Percentiles rank a stretch among this genome's conserved stretches.
These are phyloP conservation scores for Tulasnella sp. DNA, from an alignment of 768 basidiomycete genomes.

Conservation along the genomic window DNA sequence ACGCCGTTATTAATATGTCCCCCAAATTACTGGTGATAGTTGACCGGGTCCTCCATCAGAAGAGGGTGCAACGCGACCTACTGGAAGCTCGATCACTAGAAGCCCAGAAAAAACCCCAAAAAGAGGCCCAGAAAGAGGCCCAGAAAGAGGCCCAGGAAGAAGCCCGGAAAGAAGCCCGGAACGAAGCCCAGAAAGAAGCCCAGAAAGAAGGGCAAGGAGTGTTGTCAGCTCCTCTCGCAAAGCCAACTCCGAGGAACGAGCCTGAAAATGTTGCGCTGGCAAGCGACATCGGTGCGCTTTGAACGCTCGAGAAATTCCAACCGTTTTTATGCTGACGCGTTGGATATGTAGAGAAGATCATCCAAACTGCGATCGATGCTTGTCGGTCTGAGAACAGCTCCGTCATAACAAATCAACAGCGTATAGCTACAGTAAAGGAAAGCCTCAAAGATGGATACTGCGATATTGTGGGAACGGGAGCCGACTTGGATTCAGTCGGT, in stretches of 20 bases:
- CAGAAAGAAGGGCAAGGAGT: conserved; percentile 8
- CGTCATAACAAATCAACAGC: conserved; percentile 63
- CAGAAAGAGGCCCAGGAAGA: too few species aligned
- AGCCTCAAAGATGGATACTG: conserved; percentile 82
- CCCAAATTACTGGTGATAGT: conserved; percentile 52
- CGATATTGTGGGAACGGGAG: conserved; percentile 67
- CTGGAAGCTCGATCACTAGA: conserved; percentile 49
- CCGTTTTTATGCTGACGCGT: conserved; percentile 30
- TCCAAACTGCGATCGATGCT: conserved; percentile 58
- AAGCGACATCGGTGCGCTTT: conserved; percentile 49
- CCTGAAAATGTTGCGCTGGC: conserved; percentile 47
- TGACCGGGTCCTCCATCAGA: conserved; percentile 86
- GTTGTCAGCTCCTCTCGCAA: conserved; percentile 16
- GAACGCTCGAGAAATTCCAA: conserved; percentile 12
- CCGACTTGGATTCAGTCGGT: conserved; percentile 68
- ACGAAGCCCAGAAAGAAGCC: too few species aligned
- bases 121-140: too few species aligned
- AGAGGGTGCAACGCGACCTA: conserved; percentile 66
- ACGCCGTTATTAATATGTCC: not conserved
- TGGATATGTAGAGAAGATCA: conserved; percentile 36
- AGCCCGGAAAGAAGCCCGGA: too few species aligned
- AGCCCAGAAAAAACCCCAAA: too few species aligned
- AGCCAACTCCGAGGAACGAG: conserved; percentile 31
- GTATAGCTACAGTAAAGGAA: conserved; percentile 74
- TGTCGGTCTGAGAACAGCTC: conserved; percentile 70